phyloP scores from a whole-genome alignment of 2,329 filamentous ascomycete genomes.

The Podosphaera xanthii region DNA sequence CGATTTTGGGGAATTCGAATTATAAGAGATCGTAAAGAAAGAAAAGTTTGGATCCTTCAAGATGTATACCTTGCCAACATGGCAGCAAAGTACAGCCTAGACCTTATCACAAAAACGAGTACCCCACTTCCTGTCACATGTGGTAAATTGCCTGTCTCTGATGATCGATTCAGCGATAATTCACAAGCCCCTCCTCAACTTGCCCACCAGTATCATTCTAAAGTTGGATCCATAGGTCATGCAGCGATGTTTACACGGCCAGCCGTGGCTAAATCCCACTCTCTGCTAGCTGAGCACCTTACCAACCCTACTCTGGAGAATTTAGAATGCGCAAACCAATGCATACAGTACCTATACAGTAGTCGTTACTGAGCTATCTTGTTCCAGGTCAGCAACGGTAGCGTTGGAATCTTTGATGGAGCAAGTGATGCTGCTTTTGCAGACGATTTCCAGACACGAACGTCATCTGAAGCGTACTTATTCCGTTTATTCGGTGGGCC shows the following conservation, averaged over 20 bases:
- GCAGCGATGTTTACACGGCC: too few species aligned
- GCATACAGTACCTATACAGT: too few species aligned
- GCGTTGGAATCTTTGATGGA: background rate
- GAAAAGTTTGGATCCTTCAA: background rate
- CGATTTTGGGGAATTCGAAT: background rate
- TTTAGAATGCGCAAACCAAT: too few species aligned
- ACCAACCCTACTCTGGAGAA: too few species aligned
- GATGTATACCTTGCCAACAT: background rate
- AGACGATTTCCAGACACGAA: too few species aligned
- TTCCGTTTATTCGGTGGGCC: too few species aligned
- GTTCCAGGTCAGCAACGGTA: background rate
- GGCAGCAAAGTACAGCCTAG: background rate
- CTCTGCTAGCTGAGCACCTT: too few species aligned
- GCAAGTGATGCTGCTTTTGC: background rate
- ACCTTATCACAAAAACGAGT: background rate
- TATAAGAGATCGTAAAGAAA: background rate
- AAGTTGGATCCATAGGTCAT: too few species aligned
- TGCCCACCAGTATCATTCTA: too few species aligned
- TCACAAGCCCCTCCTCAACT: background rate
- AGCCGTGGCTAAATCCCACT: too few species aligned
- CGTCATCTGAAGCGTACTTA: too few species aligned
- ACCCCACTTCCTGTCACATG: background rate
- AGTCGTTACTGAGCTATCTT: background rate
- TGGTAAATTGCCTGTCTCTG: background rate
- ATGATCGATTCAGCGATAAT: background rate